Evolutionary conservation across 305 asterid species (phyloP).

Genomic region (Coffea humblotiana): DNA sequence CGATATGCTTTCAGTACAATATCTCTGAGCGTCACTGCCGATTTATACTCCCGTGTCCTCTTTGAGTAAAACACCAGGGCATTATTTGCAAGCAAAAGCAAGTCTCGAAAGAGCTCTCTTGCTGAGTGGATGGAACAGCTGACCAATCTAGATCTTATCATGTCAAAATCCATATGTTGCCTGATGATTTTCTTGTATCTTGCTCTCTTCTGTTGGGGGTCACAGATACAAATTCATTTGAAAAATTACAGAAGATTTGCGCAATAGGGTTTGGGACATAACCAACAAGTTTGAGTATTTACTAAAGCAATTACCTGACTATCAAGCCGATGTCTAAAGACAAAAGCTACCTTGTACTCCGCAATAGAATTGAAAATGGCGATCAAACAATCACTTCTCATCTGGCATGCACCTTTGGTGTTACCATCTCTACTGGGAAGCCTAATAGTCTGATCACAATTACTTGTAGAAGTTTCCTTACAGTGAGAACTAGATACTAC

Average conservation of each 20-base stretch:
- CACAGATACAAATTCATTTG: neutral
- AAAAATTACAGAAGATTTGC: neutral
- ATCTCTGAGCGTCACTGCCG: constrained; percentile 59
- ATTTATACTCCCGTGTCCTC: constrained; percentile 68
- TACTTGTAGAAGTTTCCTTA: constrained; percentile 44
- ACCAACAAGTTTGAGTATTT: neutral
- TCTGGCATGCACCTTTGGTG: constrained; percentile 27
- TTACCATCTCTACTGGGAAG: constrained; percentile 24
- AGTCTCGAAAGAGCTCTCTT: constrained; percentile 70
- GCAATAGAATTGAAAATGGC: constrained; percentile 55
- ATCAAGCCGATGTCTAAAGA: constrained; percentile 84
- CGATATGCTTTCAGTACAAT: constrained; percentile 52
- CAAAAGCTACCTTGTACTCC: constrained; percentile 55
- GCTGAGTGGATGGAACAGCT: constrained; percentile 45
- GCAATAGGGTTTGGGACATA: neutral
- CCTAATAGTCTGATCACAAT: constrained; percentile 29
- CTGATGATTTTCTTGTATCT: constrained; percentile 62
- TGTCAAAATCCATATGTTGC: constrained; percentile 69
- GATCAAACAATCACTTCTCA: constrained; percentile 40
- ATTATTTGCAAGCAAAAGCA: constrained; percentile 68
- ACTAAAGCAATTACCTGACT: constrained; percentile 54
- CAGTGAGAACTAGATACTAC: constrained; percentile 36
- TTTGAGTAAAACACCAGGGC: constrained; percentile 74
- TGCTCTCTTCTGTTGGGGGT: constrained; percentile 57
- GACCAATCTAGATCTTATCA: constrained; percentile 58